Evolutionary conservation across 768 basidiomycete genomes (phyloP).

Genomic region (Suillus discolor): DNA sequence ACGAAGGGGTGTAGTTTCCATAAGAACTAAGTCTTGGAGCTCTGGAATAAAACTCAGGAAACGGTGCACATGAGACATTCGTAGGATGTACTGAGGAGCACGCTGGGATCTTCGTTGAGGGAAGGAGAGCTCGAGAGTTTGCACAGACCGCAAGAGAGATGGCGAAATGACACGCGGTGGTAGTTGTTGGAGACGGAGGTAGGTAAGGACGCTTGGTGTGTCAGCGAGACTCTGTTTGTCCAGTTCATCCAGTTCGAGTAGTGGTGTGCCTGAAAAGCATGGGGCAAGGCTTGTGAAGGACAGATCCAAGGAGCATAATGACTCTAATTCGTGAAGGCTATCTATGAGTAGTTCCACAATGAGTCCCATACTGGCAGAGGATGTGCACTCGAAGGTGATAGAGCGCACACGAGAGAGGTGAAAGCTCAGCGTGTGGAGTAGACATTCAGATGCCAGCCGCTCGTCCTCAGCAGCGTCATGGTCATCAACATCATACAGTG

Average conservation of each 20-base stretch:
- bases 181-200: constrained; percentile 45
- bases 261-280: constrained; percentile 29
- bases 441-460: constrained; percentile 18
- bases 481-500: constrained; percentile 14
- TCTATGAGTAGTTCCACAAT: constrained; percentile 21
- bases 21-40: constrained; percentile 45
- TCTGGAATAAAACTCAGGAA: constrained; percentile 41
- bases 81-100: constrained; percentile 36
- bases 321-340: constrained; percentile 24
- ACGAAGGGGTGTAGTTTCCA: constrained; percentile 45
- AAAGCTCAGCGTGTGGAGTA: constrained; percentile 26
- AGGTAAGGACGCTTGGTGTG: constrained; percentile 20
- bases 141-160: constrained; percentile 40
- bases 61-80: constrained; percentile 41
- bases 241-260: constrained; percentile 23
- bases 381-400: constrained; percentile 36
- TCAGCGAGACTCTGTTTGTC: constrained; percentile 11
- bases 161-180: constrained; percentile 41
- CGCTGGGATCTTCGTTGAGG: constrained; percentile 30
- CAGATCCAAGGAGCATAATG: constrained; percentile 31
- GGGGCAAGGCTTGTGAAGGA: constrained; percentile 27
- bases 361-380: constrained; percentile 30
- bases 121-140: constrained; percentile 45
- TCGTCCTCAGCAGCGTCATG: constrained; percentile 20
- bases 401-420: constrained; percentile 34